Conservation (phyloP, 306 rosid species). For the Quercus dentata region DNA sequence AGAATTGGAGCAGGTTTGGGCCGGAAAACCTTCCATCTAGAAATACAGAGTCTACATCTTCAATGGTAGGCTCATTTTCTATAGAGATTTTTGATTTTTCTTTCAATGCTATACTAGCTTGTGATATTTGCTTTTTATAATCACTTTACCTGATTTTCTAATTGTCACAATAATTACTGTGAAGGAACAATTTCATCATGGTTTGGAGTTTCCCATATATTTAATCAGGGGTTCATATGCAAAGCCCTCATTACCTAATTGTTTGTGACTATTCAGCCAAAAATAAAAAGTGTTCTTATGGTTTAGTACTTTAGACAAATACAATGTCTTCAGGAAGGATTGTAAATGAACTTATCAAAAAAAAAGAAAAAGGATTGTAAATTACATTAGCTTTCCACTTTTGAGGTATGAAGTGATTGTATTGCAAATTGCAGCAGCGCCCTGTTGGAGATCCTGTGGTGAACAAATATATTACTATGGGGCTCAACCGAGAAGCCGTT, state of each 20-base stretch:
- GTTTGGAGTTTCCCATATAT: background rate
- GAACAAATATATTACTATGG: too few relatives aligned
- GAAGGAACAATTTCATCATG: too few relatives aligned
- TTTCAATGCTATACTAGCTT: background rate
- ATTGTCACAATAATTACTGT: too few relatives aligned
- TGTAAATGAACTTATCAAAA: background rate
- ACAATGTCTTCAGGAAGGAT: background rate
- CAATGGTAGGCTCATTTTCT: slow-evolving; percentile 45
- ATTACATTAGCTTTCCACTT: background rate
- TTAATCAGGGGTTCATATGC: background rate
- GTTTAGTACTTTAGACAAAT: background rate
- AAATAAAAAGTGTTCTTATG: background rate
- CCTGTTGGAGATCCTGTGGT: too few relatives aligned
- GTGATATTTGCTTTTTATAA: background rate
- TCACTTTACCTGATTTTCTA: background rate
- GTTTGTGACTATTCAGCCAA: too few relatives aligned
- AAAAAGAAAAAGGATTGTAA: background rate
- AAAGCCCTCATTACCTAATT: background rate
- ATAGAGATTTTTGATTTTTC: background rate
- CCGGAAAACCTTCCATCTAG: slow-evolving; percentile 54
- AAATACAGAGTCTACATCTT: slow-evolving; percentile 41
- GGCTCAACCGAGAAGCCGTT: too few relatives aligned
- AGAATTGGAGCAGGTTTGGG: slow-evolving; percentile 76
- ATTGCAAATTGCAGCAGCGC: slow-evolving; percentile 39
- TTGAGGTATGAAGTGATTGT: background rate